Evolutionary conservation across 2,329 filamentous ascomycete species (phyloP).

Genomic region (Colletotrichum tropicicola): DNA sequence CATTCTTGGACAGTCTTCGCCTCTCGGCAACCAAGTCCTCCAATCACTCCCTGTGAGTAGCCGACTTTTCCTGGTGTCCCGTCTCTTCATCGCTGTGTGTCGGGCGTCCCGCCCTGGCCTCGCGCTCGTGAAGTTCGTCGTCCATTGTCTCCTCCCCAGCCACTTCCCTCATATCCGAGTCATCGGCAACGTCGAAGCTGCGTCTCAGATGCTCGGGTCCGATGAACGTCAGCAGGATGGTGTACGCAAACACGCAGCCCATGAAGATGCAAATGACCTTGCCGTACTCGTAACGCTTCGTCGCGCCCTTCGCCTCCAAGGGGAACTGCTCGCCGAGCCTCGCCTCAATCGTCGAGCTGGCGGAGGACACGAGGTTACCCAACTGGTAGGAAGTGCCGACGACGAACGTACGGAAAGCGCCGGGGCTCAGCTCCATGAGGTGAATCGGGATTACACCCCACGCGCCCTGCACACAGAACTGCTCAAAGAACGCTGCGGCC

Average conservation of each 20-base stretch:
- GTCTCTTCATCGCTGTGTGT: constrained; percentile 13
- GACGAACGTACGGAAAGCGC: constrained; percentile 77
- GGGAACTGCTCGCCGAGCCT: constrained; percentile 80
- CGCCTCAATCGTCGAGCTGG: constrained; percentile 79
- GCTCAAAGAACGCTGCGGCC: constrained; percentile 85
- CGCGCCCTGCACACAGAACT: constrained; percentile 80
- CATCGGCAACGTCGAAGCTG: constrained; percentile 60
- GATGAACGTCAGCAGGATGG: constrained; percentile 69
- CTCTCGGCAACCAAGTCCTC: no score
- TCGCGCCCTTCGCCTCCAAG: constrained; percentile 62
- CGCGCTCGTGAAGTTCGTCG: constrained; percentile 6
- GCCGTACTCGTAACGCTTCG: constrained; percentile 75
- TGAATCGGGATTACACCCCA: constrained; percentile 84
- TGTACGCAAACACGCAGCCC: constrained; percentile 78
- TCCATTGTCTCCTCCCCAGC: constrained; percentile 48
- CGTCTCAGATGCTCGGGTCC: constrained; percentile 65
- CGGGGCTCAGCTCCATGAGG: constrained; percentile 79
- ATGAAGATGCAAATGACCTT: constrained; percentile 92
- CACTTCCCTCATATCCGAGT: constrained; percentile 56
- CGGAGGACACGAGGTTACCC: constrained; percentile 76
- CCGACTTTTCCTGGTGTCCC: constrained; percentile 27
- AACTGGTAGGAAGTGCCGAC: constrained; percentile 81
- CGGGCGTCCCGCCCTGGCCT: neutral
- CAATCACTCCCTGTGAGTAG: constrained; percentile 21
- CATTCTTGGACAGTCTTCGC: neutral